Conservation (phyloP, 192 early-diverging fungal species). For the Phycomyces blakesleeanus region DNA sequence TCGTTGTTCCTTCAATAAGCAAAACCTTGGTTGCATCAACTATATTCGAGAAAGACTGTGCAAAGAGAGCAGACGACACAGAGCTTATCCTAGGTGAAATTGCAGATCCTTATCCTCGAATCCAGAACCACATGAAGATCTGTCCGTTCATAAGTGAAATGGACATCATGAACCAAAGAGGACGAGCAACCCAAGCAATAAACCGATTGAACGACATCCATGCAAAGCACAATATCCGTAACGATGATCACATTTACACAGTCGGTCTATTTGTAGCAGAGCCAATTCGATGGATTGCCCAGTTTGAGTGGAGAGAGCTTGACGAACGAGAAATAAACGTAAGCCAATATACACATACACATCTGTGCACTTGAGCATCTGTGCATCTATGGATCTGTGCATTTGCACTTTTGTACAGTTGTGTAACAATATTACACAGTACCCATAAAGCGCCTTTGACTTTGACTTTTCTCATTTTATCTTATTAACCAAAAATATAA, state of each 20-base stretch:
- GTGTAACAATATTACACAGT: too few relatives aligned
- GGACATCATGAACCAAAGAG: slow-evolving; percentile 17
- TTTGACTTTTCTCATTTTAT: too few relatives aligned
- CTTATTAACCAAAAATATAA: too few relatives aligned
- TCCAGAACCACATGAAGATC: slow-evolving; percentile 10
- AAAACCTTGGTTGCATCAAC: slow-evolving; percentile 31
- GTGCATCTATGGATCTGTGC: too few relatives aligned
- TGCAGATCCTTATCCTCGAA: slow-evolving; percentile 25
- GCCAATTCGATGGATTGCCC: slow-evolving; percentile 28
- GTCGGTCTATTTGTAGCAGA: slow-evolving; percentile 33
- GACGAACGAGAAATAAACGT: slow-evolving; percentile 44
- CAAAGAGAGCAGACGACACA: slow-evolving; percentile 37
- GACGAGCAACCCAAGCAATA: slow-evolving; percentile 16
- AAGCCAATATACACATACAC: too few relatives aligned
- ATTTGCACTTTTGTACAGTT: too few relatives aligned
- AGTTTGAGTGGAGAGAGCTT: slow-evolving; percentile 38
- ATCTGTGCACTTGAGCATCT: too few relatives aligned
- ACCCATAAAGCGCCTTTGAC: too few relatives aligned
- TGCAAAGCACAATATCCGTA: slow-evolving; percentile 38
- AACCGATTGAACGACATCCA: slow-evolving; percentile 43
- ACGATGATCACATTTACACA: slow-evolving; percentile 45
- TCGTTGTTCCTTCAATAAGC: slow-evolving; percentile 39
- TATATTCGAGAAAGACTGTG: slow-evolving; percentile 22
- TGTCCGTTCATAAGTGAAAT: slow-evolving; percentile 17
- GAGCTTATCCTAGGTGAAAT: slow-evolving; percentile 34